Base-by-base conservation (phyloP, 805 yeast genomes). In the Candida bentonensis region DNA sequence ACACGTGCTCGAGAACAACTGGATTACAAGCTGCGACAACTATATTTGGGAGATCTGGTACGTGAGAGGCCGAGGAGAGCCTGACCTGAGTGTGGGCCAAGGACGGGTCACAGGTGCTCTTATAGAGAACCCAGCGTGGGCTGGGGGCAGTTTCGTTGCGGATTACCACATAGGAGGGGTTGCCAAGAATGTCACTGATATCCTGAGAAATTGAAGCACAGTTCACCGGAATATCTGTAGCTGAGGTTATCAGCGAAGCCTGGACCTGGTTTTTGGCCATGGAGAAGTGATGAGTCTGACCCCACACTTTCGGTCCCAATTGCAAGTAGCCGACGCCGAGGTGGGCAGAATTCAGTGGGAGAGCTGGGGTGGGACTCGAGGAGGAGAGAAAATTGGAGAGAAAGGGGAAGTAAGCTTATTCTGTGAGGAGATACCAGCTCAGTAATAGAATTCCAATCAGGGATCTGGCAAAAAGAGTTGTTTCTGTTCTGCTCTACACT, bases 231-330 rank as follows among this genome's bases (percentile, higher is more conserved):
- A 17, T 30, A 15, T 9, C 26, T 44, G 44, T 15, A 41, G 46
- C 39, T 21, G 42, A 3, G 36, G 43, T 42, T 40, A 44, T 34
- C 22, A 44, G 20, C 33, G 42, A 44, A 7, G 44, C 46, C 44
- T 41, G 46, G 39, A 41, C 42, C n/a, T 30, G 36, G 20, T 30
- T 30, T n/a, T 5, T 30, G 27, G 11, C 11, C 27, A 25, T 25
- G 13, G 27, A n/a, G n/a, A n/a, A 7, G 27, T 25, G 7, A 25
- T 9, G 27, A 25, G 27, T 7, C 7, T 9, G 27, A 25, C 27
- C 27, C 27, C 27, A 25, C 27, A 25, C 13, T 25, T 25, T 25
- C n/a, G n/a, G n/a, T n/a, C n/a, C n/a, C n/a, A n/a, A n/a, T n/a
- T n/a, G n/a, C n/a, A n/a, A n/a, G n/a, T n/a, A n/a, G n/a, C n/a